Evolutionary conservation across 176 grass and related monocot species (phyloP).

Genomic region (Eleusine indica): DNA sequence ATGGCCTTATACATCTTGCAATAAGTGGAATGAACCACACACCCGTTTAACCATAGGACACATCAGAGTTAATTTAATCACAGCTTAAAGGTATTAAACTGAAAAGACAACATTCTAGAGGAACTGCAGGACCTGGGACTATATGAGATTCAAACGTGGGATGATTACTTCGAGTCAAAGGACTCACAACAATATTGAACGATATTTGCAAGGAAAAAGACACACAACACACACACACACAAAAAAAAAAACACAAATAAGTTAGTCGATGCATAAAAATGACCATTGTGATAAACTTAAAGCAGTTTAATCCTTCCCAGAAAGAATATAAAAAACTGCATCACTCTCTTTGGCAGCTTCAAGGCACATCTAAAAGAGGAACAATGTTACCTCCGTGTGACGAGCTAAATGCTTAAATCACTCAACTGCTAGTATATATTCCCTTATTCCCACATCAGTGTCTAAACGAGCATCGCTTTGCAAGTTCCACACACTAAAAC

Average conservation of each 20-base stretch:
- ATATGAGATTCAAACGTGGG: background rate
- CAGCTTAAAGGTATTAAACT: background rate
- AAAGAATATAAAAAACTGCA: background rate
- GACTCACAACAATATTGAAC: background rate
- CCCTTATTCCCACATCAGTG: no score
- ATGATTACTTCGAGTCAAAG: background rate
- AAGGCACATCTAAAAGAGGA: background rate
- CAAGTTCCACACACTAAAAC: no score
- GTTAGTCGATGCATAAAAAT: background rate
- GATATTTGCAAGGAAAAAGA: background rate
- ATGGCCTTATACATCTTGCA: background rate
- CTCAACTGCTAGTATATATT: no score
- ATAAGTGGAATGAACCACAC: background rate
- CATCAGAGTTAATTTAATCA: background rate
- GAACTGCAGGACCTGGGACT: background rate
- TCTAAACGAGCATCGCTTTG: no score
- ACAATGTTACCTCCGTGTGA: no score
- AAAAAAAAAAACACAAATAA: background rate
- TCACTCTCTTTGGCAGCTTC: background rate
- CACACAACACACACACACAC: background rate
- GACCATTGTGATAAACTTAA: background rate
- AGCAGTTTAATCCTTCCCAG: background rate
- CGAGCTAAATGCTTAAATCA: no score
- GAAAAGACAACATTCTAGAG: background rate
- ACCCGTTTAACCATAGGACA: constrained; percentile 1